Evolutionary conservation across 177 flowering plant genomes (phyloP).

Genomic region (Vitis hybrid): DNA sequence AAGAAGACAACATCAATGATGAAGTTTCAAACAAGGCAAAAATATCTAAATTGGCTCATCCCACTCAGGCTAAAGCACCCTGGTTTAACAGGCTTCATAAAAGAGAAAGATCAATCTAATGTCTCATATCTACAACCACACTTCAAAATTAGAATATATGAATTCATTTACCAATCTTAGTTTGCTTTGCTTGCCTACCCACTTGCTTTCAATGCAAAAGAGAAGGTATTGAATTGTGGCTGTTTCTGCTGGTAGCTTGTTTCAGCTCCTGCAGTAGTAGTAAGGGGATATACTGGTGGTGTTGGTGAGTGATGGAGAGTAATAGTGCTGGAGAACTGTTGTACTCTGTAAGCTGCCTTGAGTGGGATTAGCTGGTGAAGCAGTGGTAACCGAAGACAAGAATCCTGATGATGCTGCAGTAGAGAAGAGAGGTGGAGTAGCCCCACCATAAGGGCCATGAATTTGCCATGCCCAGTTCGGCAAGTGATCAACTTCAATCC

Average conservation of each 20-base stretch:
- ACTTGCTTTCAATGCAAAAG: background rate
- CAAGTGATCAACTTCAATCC: constrained; percentile 33
- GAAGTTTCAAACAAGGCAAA: background rate
- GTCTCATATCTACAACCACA: background rate
- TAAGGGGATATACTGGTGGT: constrained; percentile 17
- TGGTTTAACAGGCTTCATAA: background rate
- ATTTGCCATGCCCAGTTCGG: constrained; percentile 53
- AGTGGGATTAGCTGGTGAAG: constrained; percentile 35
- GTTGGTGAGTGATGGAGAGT: constrained; percentile 19
- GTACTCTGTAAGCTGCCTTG: constrained; percentile 26
- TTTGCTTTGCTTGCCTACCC: background rate
- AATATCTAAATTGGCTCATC: background rate
- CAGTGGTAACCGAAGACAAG: constrained; percentile 45
- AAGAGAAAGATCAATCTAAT: background rate
- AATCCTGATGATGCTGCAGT: constrained; percentile 99
- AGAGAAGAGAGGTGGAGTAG: constrained; percentile 42
- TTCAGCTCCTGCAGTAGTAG: constrained; percentile 25
- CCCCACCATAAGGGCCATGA: constrained; percentile 28
- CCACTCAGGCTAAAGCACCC: too few species aligned
- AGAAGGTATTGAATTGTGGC: background rate
- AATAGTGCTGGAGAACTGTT: constrained; percentile 9
- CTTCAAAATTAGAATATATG: too few species aligned
- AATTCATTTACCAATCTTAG: background rate
- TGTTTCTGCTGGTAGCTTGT: background rate
- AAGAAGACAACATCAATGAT: too few species aligned